These are phyloP conservation scores for Penicillium palitans DNA, from an alignment of 2,329 filamentous ascomycete genomes.

Conservation along the genomic window DNA sequence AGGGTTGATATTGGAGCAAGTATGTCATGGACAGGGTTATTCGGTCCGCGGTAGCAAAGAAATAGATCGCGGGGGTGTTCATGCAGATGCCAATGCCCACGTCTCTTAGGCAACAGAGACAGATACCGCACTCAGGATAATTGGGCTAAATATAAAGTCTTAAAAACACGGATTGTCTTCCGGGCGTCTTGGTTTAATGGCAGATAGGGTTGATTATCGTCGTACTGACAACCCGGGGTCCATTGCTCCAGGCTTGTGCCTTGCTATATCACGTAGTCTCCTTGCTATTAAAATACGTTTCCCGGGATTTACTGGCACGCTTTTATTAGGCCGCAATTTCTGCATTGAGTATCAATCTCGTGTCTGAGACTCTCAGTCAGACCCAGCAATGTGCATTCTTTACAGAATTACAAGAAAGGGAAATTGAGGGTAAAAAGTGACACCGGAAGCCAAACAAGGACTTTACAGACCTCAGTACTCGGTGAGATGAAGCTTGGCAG, in stretches of 20 bases:
- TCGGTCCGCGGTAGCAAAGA: neutral
- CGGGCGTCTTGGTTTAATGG: slow-evolving; percentile 1
- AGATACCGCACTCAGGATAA: neutral
- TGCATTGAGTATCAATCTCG: neutral
- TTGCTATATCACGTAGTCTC: neutral
- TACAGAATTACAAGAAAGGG: neutral
- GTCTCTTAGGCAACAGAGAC: neutral
- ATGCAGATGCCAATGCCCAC: neutral
- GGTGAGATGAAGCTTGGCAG: neutral
- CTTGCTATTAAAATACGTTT: neutral
- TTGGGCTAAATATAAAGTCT: neutral
- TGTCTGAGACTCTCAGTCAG: too few species aligned
- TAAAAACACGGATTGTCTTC: neutral
- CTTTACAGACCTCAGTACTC: neutral
- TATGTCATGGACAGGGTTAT: neutral
- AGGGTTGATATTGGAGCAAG: neutral
- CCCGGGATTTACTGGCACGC: neutral
- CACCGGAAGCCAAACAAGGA: too few species aligned
- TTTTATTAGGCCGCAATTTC: neutral
- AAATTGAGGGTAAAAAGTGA: neutral
- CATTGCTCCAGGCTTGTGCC: slow-evolving; percentile 4
- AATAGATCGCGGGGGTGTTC: neutral
- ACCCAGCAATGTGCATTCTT: neutral
- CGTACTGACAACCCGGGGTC: slow-evolving; percentile 19
- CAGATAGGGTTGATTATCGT: slow-evolving; percentile 8